Conservation (phyloP, 257 asterid species). For the Striga asiatica region DNA sequence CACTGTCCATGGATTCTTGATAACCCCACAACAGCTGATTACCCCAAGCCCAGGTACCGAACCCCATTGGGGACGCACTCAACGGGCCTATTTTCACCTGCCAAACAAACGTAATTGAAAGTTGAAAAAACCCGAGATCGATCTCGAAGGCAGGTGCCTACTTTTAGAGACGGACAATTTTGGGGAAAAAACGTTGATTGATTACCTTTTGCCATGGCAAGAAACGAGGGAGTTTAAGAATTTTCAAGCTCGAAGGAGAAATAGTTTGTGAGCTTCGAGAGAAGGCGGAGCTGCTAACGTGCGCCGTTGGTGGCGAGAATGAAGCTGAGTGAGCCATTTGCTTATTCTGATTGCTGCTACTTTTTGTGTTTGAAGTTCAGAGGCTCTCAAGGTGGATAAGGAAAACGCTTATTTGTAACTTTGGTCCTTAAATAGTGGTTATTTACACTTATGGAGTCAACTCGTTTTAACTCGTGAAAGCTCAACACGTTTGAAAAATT, state of each 20-base stretch:
- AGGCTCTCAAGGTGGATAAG: too few species aligned
- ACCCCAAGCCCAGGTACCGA: slow-evolving; percentile 99
- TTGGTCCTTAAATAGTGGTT: too few species aligned
- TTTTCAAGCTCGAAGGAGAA: slow-evolving; percentile 33
- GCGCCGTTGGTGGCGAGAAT: slow-evolving; percentile 27
- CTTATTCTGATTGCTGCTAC: too few species aligned
- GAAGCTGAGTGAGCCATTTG: slow-evolving; percentile 41
- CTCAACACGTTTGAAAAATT: too few species aligned
- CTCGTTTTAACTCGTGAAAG: too few species aligned
- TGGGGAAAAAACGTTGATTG: neutral
- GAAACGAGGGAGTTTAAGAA: slow-evolving; percentile 63
- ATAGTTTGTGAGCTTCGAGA: too few species aligned
- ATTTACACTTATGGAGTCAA: too few species aligned
- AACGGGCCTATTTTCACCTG: slow-evolving; percentile 77
- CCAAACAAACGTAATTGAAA: neutral
- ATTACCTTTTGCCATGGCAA: slow-evolving; percentile 97
- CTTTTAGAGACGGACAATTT: too few species aligned
- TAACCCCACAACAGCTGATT: slow-evolving; percentile 94
- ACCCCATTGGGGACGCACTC: slow-evolving; percentile 92
- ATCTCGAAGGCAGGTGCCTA: too few species aligned
- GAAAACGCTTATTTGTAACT: too few species aligned
- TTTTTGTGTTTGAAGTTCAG: too few species aligned
- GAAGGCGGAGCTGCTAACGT: slow-evolving; percentile 31
- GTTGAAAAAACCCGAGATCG: neutral
- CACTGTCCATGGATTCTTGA: slow-evolving; percentile 75